Evolutionary conservation across 1,139 yeast genomes (phyloP), one percentile per base, ranked within the genome.

Genomic region (Taiozyma sp.): DNA sequence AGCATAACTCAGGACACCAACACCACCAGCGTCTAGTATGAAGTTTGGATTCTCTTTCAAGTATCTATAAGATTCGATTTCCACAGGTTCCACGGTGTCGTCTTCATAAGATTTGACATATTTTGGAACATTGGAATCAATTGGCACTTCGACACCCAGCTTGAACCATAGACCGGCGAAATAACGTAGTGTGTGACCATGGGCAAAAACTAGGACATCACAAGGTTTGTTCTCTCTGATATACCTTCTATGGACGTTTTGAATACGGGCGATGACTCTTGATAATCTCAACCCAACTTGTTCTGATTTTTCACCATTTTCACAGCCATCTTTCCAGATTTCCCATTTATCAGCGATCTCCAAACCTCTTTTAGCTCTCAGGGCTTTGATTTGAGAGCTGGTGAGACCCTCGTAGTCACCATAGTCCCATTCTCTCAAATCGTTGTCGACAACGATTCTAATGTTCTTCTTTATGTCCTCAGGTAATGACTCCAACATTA

Each of bases 271-370:
- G 61, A 92, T 87, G 47, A 84, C 78, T 48, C 78, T 67, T 61
- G 93, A 96, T 44, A 92, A 70, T 63, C 98, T 76, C 43, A 71
- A 72, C 7, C 84, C 81, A 43, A 92, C 88, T 51, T 89, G 77
- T 38, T 71, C 66, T 43, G 85, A 75, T 44, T 74, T 69, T 68
- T 92, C 98, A 54, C 97, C 98, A 58, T 82, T 84, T 65, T 89
- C 97, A 68, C 98, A 92, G 4, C 97, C 98, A 62, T 90, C 92
- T 56, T 82, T 71, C 96, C 97, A 91, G 65, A 93, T 91, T 51
- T 76, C 72, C 97, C 97, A 92, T n/a, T 74, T 74, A 59, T 52
- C 69, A 61, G 54, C 77, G 71, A 57, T 61, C 57, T 79, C 83
- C 47, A 87, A 71, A 0, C 96, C 96, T 54, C 85, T 75, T 22